These are phyloP conservation scores for Ajuga reptans DNA, from an alignment of 305 asterid genomes.

Conservation along the genomic window DNA sequence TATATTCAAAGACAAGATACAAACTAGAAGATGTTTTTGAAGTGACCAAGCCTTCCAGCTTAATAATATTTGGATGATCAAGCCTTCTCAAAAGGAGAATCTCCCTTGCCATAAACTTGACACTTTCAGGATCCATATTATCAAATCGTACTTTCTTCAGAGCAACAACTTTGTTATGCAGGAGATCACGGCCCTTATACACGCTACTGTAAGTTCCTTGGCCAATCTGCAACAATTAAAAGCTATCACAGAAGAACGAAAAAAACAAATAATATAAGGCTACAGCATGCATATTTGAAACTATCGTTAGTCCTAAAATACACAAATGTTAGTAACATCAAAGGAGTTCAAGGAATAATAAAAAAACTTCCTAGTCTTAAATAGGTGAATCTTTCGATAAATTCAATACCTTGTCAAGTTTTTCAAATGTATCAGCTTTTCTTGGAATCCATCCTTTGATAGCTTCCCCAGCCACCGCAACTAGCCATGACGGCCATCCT, in stretches of 20 bases:
- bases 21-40: constrained; percentile 71
- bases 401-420: constrained; percentile 68
- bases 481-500: constrained; percentile 98
- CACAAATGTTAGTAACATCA: background rate
- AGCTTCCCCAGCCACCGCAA: constrained; percentile 83
- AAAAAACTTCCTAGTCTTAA: too few species aligned
- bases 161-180: constrained; percentile 57
- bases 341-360: background rate
- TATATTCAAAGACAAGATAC: constrained; percentile 81
- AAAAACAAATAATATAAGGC: constrained; percentile 16
- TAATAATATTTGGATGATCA: constrained; percentile 85
- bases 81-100: constrained; percentile 74
- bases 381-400: too few species aligned
- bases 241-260: constrained; percentile 37
- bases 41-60: constrained; percentile 81
- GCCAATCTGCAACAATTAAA: constrained; percentile 74
- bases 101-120: constrained; percentile 98
- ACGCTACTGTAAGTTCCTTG: constrained; percentile 96
- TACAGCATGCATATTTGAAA: constrained; percentile 2
- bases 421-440: constrained; percentile 76
- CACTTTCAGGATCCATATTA: constrained; percentile 87
- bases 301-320: background rate
- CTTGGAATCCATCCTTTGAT: constrained; percentile 88
- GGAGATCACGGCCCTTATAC: constrained; percentile 80
- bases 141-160: constrained; percentile 90